These are phyloP conservation scores for Basidiobolus meristosporus DNA, from an alignment of 371 early-diverging fungal species.

Conservation along the genomic window DNA sequence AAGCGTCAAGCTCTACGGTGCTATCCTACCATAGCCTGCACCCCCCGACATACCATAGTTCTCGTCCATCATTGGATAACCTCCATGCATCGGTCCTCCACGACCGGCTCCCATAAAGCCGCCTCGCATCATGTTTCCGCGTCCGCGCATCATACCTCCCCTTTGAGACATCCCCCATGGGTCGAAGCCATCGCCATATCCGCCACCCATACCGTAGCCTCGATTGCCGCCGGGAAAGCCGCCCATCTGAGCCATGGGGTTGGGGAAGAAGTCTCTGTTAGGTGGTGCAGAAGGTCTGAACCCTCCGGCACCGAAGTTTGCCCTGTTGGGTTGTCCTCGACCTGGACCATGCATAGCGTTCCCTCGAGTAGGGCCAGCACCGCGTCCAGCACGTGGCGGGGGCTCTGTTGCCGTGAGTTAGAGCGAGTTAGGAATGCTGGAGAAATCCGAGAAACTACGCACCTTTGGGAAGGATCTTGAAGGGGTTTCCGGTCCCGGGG, in stretches of 20 bases:
- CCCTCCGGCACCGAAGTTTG: conserved; percentile 11
- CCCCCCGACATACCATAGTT: conserved; percentile 1
- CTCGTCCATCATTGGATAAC: conserved; percentile 9
- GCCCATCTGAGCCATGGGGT: conserved; percentile 8
- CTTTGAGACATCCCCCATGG: not conserved
- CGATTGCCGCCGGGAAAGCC: conserved; percentile 8
- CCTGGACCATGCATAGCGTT: conserved; percentile 4
- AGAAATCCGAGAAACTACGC: not conserved
- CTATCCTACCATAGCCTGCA: not conserved
- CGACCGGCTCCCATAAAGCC: conserved; percentile 14
- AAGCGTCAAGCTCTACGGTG: not conserved
- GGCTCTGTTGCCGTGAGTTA: conserved; percentile 7
- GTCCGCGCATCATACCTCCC: conserved; percentile 2
- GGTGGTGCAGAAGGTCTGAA: conserved; percentile 5
- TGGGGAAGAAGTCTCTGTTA: conserved; percentile 5
- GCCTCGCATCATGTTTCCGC: conserved; percentile 6
- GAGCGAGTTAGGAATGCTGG: no score
- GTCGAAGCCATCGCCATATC: conserved; percentile 13
- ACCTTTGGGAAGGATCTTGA: conserved; percentile 25
- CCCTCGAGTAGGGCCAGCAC: conserved; percentile 3
- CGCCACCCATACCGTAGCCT: conserved; percentile 8
- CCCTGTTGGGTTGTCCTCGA: conserved; percentile 3
- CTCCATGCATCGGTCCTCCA: conserved; percentile 6
- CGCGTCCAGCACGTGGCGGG: conserved; percentile 9
- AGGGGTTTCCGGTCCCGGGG: conserved; percentile 16